Conservation (phyloP, 108 stramenopile genomes). For the Cyclotella choctawhatcheeana region DNA sequence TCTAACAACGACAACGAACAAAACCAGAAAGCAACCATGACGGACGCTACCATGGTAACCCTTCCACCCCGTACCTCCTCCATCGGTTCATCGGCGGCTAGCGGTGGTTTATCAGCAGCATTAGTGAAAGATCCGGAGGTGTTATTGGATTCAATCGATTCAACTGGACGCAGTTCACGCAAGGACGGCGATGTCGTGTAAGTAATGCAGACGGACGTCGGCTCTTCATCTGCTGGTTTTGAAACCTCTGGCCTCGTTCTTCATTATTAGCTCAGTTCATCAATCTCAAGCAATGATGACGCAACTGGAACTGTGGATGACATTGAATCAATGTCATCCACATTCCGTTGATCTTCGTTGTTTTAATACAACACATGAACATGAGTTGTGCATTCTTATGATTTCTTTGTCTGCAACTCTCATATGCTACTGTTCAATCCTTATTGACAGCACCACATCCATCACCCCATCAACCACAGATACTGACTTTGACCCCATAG, state of each 20-base stretch:
- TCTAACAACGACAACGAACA: too few relatives aligned
- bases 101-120: background rate
- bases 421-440: background rate
- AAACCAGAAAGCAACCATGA: too few relatives aligned
- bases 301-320: too few relatives aligned
- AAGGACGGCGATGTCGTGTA: background rate
- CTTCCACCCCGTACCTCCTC: slow-evolving; percentile 8
- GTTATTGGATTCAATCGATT: slow-evolving; percentile 61
- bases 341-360: too few relatives aligned
- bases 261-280: background rate
- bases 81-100: background rate
- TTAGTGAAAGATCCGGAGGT: slow-evolving; percentile 49
- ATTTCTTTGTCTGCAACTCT: too few relatives aligned
- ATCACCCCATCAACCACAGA: background rate
- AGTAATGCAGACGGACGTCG: too few relatives aligned
- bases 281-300: too few relatives aligned
- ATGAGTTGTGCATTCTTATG: too few relatives aligned
- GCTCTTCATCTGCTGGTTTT: slow-evolving; percentile 1
- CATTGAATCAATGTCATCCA: too few relatives aligned
- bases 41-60: background rate
- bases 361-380: too few relatives aligned
- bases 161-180: background rate
- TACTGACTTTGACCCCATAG: slow-evolving; percentile 67
- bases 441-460: background rate
- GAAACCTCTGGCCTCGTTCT: background rate